Percentiles rank a stretch among this genome's conserved stretches.
Conservation (phyloP, 1,284 basidiomycete genomes). For the Heterobasidion annosum region DNA sequence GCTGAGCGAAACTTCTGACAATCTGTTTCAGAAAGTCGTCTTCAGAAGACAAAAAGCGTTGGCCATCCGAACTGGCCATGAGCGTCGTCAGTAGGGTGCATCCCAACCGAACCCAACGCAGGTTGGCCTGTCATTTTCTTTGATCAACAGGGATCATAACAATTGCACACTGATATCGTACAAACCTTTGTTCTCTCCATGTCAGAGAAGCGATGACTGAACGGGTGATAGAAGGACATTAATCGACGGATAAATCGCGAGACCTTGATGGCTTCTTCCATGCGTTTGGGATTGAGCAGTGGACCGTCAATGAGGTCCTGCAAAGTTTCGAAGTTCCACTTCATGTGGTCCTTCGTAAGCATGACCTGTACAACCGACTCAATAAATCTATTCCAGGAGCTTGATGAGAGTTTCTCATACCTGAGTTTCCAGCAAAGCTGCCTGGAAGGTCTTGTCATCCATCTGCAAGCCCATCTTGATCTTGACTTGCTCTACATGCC, state of each 20-base stretch:
- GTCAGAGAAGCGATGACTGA: constrained; percentile 79
- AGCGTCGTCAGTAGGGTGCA: constrained; percentile 80
- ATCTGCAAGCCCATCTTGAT: constrained; percentile 87
- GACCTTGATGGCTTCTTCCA: constrained; percentile 92
- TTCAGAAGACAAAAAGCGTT: constrained; percentile 72
- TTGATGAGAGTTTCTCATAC: constrained; percentile 23
- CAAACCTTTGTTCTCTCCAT: constrained; percentile 66
- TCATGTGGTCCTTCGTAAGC: constrained; percentile 81
- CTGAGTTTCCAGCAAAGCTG: constrained; percentile 77
- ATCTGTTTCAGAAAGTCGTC: constrained; percentile 86
- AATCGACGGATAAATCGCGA: constrained; percentile 84
- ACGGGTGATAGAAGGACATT: constrained; percentile 91
- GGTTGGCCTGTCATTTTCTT: constrained; percentile 46
- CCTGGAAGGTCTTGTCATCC: constrained; percentile 87
- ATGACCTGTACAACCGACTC: constrained; percentile 50
- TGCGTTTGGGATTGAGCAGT: constrained; percentile 82
- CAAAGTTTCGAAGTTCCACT: constrained; percentile 89
- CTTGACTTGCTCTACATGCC: constrained; percentile 86
- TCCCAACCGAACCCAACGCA: constrained; percentile 80
- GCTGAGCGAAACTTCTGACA: constrained; percentile 81
- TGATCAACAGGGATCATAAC: neutral
- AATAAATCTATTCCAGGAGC: constrained; percentile 7
- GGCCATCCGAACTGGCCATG: constrained; percentile 76
- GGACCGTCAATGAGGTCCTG: constrained; percentile 91
- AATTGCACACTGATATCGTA: neutral